A percentile compares a stretch with the other conserved stretches of the same genome.
Evolutionary conservation across 371 early-diverging fungal species (phyloP).

Genomic region (Mortierella sp.): DNA sequence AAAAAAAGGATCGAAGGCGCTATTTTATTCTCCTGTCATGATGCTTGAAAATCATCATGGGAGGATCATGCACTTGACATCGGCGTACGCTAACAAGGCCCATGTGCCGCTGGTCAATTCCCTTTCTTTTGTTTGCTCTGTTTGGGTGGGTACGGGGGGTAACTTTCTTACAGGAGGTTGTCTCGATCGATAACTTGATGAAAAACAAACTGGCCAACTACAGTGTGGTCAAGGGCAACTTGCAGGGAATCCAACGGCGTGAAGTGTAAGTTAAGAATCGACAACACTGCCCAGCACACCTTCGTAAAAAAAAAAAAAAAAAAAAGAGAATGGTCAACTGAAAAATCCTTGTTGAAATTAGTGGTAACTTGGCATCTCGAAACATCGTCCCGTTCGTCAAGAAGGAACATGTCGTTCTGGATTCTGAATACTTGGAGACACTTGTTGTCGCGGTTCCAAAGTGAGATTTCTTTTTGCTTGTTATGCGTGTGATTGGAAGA

Average conservation of each 20-base stretch:
- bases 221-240: constrained; percentile 79
- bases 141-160: no score
- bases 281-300: no score
- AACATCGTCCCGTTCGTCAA: constrained; percentile 88
- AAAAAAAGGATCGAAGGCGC: background rate
- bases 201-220: constrained; percentile 88
- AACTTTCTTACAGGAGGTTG: constrained; percentile 74
- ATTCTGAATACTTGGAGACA: constrained; percentile 94
- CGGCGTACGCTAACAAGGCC: no score
- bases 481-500: no score
- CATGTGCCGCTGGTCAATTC: no score
- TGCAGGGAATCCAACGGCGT: constrained; percentile 84
- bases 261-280: constrained; percentile 67
- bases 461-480: constrained; percentile 53
- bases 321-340: no score
- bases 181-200: constrained; percentile 84
- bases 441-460: constrained; percentile 95
- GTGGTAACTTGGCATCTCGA: constrained; percentile 92
- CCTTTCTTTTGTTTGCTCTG: constrained; percentile 3
- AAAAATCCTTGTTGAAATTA: constrained; percentile 29
- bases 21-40: background rate
- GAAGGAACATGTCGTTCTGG: constrained; percentile 89
- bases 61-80: background rate
- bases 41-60: background rate
- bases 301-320: no score